phyloP scores from a whole-genome alignment of 495 filamentous ascomycete species.

The Aspergillus ostianus region DNA sequence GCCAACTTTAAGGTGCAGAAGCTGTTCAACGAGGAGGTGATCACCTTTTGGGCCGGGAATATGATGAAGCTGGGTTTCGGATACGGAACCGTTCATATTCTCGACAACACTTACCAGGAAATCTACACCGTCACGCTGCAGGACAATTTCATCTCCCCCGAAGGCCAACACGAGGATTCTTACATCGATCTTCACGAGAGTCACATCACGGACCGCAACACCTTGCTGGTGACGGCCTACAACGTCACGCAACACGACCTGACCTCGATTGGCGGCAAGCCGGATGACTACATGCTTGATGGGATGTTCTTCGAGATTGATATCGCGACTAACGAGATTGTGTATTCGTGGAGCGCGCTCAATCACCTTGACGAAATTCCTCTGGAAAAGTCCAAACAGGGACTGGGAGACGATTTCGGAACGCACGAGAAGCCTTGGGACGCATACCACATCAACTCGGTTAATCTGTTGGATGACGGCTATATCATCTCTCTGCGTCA shows the following conservation, averaged over 20 bases:
- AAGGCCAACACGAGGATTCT: conserved; percentile 25
- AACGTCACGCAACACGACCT: conserved; percentile 50
- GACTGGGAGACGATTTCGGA: conserved; percentile 21
- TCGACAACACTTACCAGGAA: conserved; percentile 39
- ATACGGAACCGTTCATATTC: conserved; percentile 36
- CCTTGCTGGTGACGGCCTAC: conserved; percentile 54
- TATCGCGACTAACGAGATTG: conserved; percentile 35
- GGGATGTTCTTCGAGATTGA: conserved; percentile 46
- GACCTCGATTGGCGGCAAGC: conserved; percentile 38
- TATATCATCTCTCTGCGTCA: conserved; percentile 39
- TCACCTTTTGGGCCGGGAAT: conserved; percentile 39
- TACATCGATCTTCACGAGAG: conserved; percentile 50
- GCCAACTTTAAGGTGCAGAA: conserved; percentile 37
- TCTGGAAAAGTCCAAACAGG: conserved; percentile 20
- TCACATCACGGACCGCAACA: conserved; percentile 45
- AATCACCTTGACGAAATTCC: conserved; percentile 28
- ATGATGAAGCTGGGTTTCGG: conserved; percentile 34
- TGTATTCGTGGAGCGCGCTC: conserved; percentile 34
- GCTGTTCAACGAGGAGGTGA: conserved; percentile 30
- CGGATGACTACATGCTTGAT: conserved; percentile 47
- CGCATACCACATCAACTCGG: conserved; percentile 43
- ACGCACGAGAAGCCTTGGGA: conserved; percentile 34
- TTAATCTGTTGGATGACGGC: conserved; percentile 34
- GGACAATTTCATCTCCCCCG: conserved; percentile 29
- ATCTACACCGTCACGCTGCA: conserved; percentile 35